Percentiles rank a stretch among this genome's conserved stretches.
These are phyloP conservation scores for Simmondsia chinensis DNA, from an alignment of 148 eudicot genomes.

Conservation along the genomic window DNA sequence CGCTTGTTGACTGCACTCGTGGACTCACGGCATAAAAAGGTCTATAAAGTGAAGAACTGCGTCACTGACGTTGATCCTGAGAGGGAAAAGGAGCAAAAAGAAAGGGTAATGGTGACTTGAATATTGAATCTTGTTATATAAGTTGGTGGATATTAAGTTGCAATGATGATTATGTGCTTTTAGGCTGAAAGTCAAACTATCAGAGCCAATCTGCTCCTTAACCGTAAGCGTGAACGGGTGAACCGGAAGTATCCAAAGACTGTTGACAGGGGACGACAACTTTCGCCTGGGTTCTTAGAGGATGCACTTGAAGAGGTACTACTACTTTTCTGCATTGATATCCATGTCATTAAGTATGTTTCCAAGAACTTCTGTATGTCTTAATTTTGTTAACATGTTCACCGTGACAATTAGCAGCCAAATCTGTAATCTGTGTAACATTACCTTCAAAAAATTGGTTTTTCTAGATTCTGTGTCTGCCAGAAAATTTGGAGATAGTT, in stretches of 20 bases:
- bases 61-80: slow-evolving; percentile 97
- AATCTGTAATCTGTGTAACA: too few species aligned
- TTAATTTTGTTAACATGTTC: too few species aligned
- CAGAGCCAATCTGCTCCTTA: slow-evolving; percentile 69
- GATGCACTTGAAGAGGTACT: slow-evolving; percentile 84
- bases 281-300: slow-evolving; percentile 96
- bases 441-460: too few species aligned
- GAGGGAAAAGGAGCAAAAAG: slow-evolving; percentile 93
- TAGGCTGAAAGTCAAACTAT: slow-evolving; percentile 92
- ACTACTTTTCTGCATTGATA: neutral
- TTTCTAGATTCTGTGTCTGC: too few species aligned
- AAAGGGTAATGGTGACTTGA: slow-evolving; percentile 35
- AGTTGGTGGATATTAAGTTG: slow-evolving; percentile 1
- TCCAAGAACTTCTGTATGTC: too few species aligned
- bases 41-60: slow-evolving; percentile 83
- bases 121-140: neutral
- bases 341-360: too few species aligned
- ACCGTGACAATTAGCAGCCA: too few species aligned
- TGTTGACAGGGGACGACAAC: slow-evolving; percentile 77
- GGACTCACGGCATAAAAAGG: slow-evolving; percentile 91
- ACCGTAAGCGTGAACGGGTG: slow-evolving; percentile 81
- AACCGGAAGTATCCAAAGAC: slow-evolving; percentile 69
- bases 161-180: slow-evolving; percentile 6
- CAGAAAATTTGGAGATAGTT: too few species aligned
- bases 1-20: slow-evolving; percentile 87